Evolutionary conservation across 306 rosid genomes (phyloP).

Genomic region (Leucaena leucocephala): DNA sequence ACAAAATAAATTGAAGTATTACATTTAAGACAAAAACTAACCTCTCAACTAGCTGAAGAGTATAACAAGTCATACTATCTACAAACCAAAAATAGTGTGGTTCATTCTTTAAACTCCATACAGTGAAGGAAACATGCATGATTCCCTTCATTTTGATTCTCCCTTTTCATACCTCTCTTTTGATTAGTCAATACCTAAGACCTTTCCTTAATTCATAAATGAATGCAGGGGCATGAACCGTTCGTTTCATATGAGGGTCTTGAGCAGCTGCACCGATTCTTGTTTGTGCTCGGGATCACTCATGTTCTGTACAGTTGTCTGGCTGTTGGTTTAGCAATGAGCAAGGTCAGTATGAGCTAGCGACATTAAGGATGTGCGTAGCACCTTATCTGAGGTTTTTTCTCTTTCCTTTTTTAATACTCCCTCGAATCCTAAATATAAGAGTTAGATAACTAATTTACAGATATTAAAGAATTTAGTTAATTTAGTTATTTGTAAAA

Average conservation of each 20-base stretch:
- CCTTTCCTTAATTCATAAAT: conserved; percentile 19
- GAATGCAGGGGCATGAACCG: conserved; percentile 87
- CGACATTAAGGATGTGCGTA: neutral
- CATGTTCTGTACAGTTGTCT: conserved; percentile 91
- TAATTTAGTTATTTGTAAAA: too few species aligned
- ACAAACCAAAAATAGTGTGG: neutral
- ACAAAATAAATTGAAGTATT: too few species aligned
- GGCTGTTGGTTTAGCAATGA: conserved; percentile 95
- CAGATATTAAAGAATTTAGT: too few species aligned
- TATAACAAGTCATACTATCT: neutral
- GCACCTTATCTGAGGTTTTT: neutral
- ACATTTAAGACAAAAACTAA: too few species aligned
- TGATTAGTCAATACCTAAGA: neutral
- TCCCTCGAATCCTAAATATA: too few species aligned
- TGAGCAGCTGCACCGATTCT: conserved; percentile 92
- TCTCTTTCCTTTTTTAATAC: too few species aligned
- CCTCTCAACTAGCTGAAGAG: too few species aligned
- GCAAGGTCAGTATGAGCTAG: conserved; percentile 59
- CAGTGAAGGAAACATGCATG: neutral
- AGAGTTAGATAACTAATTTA: too few species aligned
- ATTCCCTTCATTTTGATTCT: too few species aligned
- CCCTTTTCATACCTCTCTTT: neutral
- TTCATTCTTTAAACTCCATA: neutral
- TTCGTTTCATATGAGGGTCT: conserved; percentile 97
- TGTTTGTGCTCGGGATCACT: conserved; percentile 93